A percentile compares a stretch with the other conserved stretches of the same genome.
Conservation (phyloP, 169 alveolate species). For the Amoebophrya sp. region DNA sequence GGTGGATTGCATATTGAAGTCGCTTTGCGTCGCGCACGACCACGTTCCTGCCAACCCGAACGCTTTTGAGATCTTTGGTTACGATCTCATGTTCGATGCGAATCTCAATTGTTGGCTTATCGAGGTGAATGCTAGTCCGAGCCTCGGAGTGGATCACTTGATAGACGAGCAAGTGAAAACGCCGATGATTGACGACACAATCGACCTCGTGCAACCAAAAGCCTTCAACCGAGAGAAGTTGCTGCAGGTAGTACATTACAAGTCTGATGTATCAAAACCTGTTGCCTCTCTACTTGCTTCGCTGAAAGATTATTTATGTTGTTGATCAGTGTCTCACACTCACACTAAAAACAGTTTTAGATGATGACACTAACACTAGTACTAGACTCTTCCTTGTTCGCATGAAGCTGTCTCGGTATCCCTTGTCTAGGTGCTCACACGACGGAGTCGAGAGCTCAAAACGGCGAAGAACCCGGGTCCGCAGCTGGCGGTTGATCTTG, state of each 20-base stretch:
- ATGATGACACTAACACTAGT: too few species aligned
- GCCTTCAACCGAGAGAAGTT: background rate
- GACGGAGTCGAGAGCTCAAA: background rate
- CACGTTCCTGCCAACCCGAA: constrained; percentile 60
- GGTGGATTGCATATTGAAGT: background rate
- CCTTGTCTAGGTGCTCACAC: background rate
- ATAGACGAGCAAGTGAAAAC: constrained; percentile 18
- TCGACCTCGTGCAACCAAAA: background rate
- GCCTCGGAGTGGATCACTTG: constrained; percentile 47
- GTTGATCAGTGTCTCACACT: too few species aligned
- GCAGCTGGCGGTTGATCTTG: background rate
- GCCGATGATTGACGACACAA: constrained; percentile 17
- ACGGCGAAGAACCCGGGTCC: background rate
- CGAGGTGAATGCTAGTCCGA: constrained; percentile 83
- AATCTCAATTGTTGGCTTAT: constrained; percentile 81
- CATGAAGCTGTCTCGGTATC: too few species aligned
- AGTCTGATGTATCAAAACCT: too few species aligned
- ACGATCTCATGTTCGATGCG: constrained; percentile 77
- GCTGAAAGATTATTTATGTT: too few species aligned
- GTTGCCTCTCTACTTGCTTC: too few species aligned
- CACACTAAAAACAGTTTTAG: too few species aligned
- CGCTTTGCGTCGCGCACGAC: constrained; percentile 71
- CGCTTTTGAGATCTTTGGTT: constrained; percentile 76
- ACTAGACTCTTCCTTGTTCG: too few species aligned
- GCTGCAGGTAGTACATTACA: too few species aligned